Percentiles rank a stretch among this genome's conserved stretches.
Conservation (phyloP, 1,139 yeast genomes). For the Zhuliangozyma blackwelliae region DNA sequence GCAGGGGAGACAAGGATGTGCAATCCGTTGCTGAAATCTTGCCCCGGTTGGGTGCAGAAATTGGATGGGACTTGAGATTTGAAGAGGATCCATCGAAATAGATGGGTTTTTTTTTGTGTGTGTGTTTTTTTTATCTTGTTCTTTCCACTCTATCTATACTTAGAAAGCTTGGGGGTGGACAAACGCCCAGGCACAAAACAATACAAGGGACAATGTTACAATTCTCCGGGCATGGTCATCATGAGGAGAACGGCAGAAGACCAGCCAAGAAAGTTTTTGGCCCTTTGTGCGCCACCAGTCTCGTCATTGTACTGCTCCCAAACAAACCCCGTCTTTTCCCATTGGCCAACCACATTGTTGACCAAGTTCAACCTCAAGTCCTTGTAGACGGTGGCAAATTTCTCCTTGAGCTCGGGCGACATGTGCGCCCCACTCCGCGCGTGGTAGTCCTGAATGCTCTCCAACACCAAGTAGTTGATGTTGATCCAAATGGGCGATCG, state of each 20-base stretch:
- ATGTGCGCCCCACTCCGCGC: conserved; percentile 15
- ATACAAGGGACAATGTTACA: too few relatives aligned
- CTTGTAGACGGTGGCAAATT: conserved; percentile 39
- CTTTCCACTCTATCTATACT: neutral
- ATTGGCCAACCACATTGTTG: conserved; percentile 59
- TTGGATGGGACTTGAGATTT: conserved; percentile 95
- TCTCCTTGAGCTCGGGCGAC: conserved; percentile 32
- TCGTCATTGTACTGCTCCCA: conserved; percentile 88
- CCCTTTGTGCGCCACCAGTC: conserved; percentile 75
- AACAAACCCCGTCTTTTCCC: conserved; percentile 74
- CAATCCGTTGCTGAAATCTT: conserved; percentile 94
- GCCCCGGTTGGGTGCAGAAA: conserved; percentile 83
- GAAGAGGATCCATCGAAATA: conserved; percentile 49
- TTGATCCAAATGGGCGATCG: conserved; percentile 93
- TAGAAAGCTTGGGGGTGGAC: too few relatives aligned
- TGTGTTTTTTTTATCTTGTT: neutral
- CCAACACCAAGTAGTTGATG: conserved; percentile 78
- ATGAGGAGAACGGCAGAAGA: conserved; percentile 76
- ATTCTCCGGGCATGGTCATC: conserved; percentile 69
- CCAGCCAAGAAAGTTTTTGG: conserved; percentile 93
- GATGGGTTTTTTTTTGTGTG: neutral
- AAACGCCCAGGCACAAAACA: too few relatives aligned
- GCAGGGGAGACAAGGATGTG: conserved; percentile 99
- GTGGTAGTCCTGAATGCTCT: conserved; percentile 58
- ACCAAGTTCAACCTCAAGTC: conserved; percentile 65